Base-by-base conservation (phyloP, 441 rosid species). In the Gossypium davidsonii region DNA sequence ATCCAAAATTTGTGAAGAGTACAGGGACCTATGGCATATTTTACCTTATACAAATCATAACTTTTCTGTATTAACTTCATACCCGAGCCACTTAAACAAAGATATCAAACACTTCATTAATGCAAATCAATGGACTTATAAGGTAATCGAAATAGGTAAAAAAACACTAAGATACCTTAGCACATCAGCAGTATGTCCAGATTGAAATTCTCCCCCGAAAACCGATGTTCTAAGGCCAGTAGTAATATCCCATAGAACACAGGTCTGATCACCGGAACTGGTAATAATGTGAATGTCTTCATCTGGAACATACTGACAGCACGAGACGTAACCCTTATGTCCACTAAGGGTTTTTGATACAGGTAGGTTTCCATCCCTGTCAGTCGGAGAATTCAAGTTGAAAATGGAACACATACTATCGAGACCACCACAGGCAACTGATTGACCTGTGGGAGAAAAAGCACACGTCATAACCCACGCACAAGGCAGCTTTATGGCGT, bases 391-490 rank as follows among this genome's bases (percentile, higher is more conserved):
- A 83, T 85, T 96, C 65, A 96, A 88, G 83, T 88, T 91, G 80
- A 96, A 93, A 77, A 96, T 87, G 53, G 98, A 91, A 83, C 97
- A 96, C 44, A 87, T 90, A 71, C 94, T 91, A 72, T 96, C 97
- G 62, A 93, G 96, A 74, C 98, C 99, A 63, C 99, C 98, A 79
- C 97, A 90, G 25, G 99, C 97, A 80, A 96, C 99, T 2, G 93
- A 86, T 71, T 89, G 97, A 71, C 99, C 93, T 23, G 84, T 84
- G 1, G 99, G 97, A 70, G 97, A 92, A 84, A 95, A 95, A 59
- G 97, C 99, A 79, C 98, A 93, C 20, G 97, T 88, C 99, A 90
- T 93, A 78, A 93, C 98, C 98, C 98, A 91, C 0, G 99, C 97
- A 77, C 97, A 90, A 70, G 97, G 99, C 74, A 96, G 89, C 80